phyloP scores from a whole-genome alignment of 805 yeast genomes.

The Metschnikowia santaceciliae region DNA sequence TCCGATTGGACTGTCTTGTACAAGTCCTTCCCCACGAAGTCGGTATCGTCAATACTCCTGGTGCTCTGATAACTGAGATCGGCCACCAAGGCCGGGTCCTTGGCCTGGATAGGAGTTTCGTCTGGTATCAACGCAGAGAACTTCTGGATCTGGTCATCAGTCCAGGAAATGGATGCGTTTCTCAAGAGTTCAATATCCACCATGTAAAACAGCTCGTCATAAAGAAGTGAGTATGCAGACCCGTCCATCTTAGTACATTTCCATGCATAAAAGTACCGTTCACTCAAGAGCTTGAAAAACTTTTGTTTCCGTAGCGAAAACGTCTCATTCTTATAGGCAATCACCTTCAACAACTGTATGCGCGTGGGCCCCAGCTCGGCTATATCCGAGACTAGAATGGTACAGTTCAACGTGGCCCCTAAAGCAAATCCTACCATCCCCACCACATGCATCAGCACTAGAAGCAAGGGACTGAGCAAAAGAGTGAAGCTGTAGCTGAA shows the following conservation, averaged over 20 bases:
- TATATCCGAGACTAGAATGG: conserved; percentile 1
- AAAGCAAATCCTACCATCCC: conserved; percentile 13
- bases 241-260: conserved; percentile 13
- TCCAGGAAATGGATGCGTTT: conserved; percentile 7
- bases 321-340: not conserved
- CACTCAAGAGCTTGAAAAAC: conserved; percentile 13
- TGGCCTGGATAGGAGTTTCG: conserved; percentile 3
- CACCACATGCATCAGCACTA: conserved; percentile 8
- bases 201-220: conserved; percentile 6
- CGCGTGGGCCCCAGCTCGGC: not conserved
- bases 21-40: conserved; percentile 12
- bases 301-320: conserved; percentile 8
- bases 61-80: conserved; percentile 10
- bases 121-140: conserved; percentile 7
- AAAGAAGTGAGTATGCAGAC: conserved; percentile 6
- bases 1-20: conserved; percentile 17
- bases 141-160: conserved; percentile 11
- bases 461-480: conserved; percentile 12
- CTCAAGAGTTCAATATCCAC: conserved; percentile 3
- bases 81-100: conserved; percentile 3
- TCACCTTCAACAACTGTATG: not conserved
- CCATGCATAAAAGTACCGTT: conserved; percentile 18
- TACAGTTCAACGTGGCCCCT: conserved; percentile 11
- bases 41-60: conserved; percentile 8
- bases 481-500: conserved; percentile 12